Evolutionary conservation across 1,284 basidiomycete species (phyloP).

Genomic region (Naganishia albida): DNA sequence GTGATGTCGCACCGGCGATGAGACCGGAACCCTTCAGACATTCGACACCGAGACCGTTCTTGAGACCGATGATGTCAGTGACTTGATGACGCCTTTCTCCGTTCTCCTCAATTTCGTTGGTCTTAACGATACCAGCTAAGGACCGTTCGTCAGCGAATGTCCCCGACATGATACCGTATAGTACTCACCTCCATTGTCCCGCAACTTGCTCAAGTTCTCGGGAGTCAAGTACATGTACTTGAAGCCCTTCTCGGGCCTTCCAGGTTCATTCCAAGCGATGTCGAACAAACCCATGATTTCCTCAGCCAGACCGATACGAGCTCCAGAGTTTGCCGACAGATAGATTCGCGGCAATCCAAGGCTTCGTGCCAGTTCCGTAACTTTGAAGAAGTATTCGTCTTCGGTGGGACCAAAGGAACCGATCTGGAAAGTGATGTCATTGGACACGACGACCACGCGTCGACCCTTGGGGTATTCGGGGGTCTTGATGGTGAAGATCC

Average conservation of each 20-base stretch:
- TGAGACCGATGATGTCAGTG: conserved; percentile 92
- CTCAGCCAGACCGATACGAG: conserved; percentile 93
- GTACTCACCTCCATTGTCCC: conserved; percentile 64
- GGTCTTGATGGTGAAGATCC: conserved; percentile 90
- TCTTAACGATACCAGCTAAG: conserved; percentile 69
- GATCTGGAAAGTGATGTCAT: conserved; percentile 98
- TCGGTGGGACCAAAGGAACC: conserved; percentile 96
- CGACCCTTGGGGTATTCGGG: conserved; percentile 93
- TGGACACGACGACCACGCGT: conserved; percentile 85
- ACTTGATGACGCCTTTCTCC: conserved; percentile 90
- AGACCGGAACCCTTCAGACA: conserved; percentile 94
- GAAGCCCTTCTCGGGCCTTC: conserved; percentile 89
- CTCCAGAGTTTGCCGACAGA: conserved; percentile 97
- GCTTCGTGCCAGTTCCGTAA: conserved; percentile 87
- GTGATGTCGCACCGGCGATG: conserved; percentile 97
- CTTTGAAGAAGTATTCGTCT: conserved; percentile 95
- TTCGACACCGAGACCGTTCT: conserved; percentile 98
- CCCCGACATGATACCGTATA: neutral
- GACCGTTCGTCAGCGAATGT: conserved; percentile 30
- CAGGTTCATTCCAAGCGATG: conserved; percentile 82
- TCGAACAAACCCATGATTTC: conserved; percentile 88
- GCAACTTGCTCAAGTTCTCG: conserved; percentile 78
- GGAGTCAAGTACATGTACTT: conserved; percentile 93
- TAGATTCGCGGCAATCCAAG: conserved; percentile 91
- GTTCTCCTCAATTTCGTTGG: conserved; percentile 78